Evolutionary conservation across 192 early-diverging fungal species (phyloP).

Genomic region (Umbelopsis sp.): DNA sequence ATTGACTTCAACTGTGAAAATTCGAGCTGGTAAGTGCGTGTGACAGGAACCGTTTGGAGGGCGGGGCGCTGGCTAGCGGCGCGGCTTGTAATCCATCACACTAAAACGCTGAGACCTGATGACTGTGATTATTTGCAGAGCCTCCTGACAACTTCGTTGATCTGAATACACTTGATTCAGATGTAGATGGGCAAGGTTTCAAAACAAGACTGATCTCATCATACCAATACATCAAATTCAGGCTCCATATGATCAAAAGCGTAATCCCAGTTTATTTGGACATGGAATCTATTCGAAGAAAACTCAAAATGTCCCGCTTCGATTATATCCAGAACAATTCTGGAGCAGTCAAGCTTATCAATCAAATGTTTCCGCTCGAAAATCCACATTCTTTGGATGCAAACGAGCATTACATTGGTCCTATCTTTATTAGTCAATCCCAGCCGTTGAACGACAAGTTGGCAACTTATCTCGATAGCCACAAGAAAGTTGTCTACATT

Average conservation of each 20-base stretch:
- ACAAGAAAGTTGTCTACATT: conserved; percentile 20
- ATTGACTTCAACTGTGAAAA: background rate
- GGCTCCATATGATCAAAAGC: background rate
- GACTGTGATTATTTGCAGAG: background rate
- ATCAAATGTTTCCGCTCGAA: background rate
- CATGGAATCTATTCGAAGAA: background rate
- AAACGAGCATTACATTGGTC: conserved; percentile 23
- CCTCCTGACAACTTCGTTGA: background rate
- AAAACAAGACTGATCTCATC: background rate
- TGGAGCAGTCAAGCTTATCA: background rate
- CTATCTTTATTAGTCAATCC: conserved; percentile 19
- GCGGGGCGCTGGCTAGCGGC: too few relatives aligned
- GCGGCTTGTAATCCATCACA: too few relatives aligned
- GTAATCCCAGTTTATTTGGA: background rate
- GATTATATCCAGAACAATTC: background rate
- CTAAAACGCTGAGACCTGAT: too few relatives aligned
- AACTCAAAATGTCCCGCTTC: background rate
- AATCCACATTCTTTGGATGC: background rate
- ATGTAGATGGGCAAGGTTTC: background rate
- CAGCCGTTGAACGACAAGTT: background rate
- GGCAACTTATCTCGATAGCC: conserved; percentile 2
- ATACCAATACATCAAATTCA: background rate
- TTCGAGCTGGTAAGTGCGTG: background rate
- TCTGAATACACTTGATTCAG: background rate
- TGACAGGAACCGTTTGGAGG: too few relatives aligned